Conservation (phyloP, 2,329 filamentous ascomycete genomes). For the Alternaria angustiovoidea region DNA sequence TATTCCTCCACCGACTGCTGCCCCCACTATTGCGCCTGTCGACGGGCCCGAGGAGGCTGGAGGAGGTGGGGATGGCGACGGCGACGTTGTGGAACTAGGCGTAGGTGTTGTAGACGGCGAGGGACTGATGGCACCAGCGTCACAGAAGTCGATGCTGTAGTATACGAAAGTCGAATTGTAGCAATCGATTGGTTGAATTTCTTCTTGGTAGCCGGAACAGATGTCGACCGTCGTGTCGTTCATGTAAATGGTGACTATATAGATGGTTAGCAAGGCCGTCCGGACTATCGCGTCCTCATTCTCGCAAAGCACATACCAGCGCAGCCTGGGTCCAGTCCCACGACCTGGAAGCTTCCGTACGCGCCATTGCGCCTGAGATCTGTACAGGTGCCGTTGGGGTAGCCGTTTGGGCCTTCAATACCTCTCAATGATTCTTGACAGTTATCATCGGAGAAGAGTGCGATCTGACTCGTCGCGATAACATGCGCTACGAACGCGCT, state of each 20-base stretch:
- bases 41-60: slow-evolving; percentile 7
- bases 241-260: slow-evolving; percentile 10
- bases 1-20: slow-evolving; percentile 6
- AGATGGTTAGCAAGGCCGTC: neutral
- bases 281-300: neutral
- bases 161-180: slow-evolving; percentile 16
- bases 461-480: slow-evolving; percentile 14
- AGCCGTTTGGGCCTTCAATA: slow-evolving; percentile 25
- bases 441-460: slow-evolving; percentile 19
- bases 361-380: slow-evolving; percentile 19
- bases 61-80: neutral
- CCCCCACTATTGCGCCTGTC: slow-evolving; percentile 9
- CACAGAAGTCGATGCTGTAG: slow-evolving; percentile 17
- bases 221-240: slow-evolving; percentile 11
- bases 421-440: slow-evolving; percentile 19
- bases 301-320: slow-evolving; percentile 21
- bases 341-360: slow-evolving; percentile 34
- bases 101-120: neutral
- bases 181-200: slow-evolving; percentile 11
- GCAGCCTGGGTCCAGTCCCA: slow-evolving; percentile 36
- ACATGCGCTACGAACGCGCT: neutral
- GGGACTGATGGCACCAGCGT: neutral
- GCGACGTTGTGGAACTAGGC: neutral
- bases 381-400: slow-evolving; percentile 27
- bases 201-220: slow-evolving; percentile 13